Conservation (phyloP, 73 alveolate species). For the Paramecium pentaurelia region DNA sequence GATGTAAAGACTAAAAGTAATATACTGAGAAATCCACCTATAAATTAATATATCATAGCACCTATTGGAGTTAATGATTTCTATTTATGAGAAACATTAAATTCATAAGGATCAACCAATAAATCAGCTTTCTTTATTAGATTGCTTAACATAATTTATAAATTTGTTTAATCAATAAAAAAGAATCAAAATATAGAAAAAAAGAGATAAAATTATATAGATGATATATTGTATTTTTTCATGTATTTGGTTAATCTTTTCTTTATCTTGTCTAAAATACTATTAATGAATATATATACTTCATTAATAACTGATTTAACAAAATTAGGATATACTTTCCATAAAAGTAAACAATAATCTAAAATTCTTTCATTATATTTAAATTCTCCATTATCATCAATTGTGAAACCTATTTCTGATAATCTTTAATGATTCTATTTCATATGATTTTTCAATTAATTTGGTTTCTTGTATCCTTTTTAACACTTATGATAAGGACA, state of each 20-base stretch:
- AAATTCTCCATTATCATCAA: constrained; percentile 40
- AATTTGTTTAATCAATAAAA: background rate
- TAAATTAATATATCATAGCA: background rate
- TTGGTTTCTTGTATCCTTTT: background rate
- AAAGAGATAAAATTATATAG: background rate
- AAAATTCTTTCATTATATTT: constrained; percentile 18
- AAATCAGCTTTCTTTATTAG: background rate
- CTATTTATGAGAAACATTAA: background rate
- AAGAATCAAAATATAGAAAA: background rate
- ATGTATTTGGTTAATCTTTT: background rate
- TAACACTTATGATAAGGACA: constrained; percentile 8
- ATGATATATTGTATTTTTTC: background rate
- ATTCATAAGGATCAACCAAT: constrained; percentile 27
- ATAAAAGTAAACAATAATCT: constrained; percentile 8
- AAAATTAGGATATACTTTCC: constrained; percentile 11
- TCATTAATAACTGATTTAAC: constrained; percentile 28
- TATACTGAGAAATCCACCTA: constrained; percentile 12
- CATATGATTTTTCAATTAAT: constrained; percentile 21
- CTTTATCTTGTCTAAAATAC: background rate
- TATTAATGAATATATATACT: background rate
- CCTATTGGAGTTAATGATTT: constrained; percentile 19
- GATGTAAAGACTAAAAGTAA: background rate
- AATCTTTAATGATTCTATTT: background rate
- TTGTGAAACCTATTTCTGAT: background rate
- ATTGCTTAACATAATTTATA: background rate